A percentile compares a stretch with the other conserved stretches of the same genome.
Conservation (phyloP, 139 green algal genomes). For the Coelastrella sp. region DNA sequence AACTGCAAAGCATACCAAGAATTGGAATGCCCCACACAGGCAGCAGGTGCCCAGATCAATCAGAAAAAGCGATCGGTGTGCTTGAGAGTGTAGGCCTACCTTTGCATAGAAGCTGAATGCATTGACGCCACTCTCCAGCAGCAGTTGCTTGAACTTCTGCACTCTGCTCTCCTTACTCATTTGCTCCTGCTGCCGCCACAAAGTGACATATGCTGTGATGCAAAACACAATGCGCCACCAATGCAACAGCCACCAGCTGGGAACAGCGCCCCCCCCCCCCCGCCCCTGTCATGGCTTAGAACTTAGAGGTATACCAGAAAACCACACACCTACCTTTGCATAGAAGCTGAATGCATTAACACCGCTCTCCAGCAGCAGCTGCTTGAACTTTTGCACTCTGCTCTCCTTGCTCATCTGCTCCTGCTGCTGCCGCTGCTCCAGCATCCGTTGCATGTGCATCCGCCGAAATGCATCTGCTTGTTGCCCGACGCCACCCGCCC, state of each 20-base stretch:
- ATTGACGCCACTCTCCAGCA: conserved; percentile 62
- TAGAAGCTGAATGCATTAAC: conserved; percentile 53
- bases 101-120: conserved; percentile 52
- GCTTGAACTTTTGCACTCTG: conserved; percentile 65
- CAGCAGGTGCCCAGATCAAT: too few relatives aligned
- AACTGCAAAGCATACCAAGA: too few relatives aligned
- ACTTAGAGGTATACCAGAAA: too few relatives aligned
- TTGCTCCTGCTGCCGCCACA: background rate
- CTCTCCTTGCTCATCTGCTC: conserved; percentile 45
- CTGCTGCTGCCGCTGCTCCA: background rate
- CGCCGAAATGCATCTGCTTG: conserved; percentile 40
- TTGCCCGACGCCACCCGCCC: background rate
- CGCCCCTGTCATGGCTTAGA: too few relatives aligned
- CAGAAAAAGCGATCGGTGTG: too few relatives aligned
- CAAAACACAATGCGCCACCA: too few relatives aligned
- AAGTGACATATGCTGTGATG: too few relatives aligned
- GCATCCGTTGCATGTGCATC: conserved; percentile 26
- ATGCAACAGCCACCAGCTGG: too few relatives aligned
- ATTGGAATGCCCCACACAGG: too few relatives aligned
- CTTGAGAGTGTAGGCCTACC: background rate
- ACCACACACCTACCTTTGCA: conserved; percentile 29
- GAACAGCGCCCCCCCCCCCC: too few relatives aligned
- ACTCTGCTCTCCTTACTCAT: conserved; percentile 49
- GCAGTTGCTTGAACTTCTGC: conserved; percentile 73
- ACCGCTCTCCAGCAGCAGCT: conserved; percentile 70